Conservation (phyloP, 257 asterid species). For the Leonotis leonurus region DNA sequence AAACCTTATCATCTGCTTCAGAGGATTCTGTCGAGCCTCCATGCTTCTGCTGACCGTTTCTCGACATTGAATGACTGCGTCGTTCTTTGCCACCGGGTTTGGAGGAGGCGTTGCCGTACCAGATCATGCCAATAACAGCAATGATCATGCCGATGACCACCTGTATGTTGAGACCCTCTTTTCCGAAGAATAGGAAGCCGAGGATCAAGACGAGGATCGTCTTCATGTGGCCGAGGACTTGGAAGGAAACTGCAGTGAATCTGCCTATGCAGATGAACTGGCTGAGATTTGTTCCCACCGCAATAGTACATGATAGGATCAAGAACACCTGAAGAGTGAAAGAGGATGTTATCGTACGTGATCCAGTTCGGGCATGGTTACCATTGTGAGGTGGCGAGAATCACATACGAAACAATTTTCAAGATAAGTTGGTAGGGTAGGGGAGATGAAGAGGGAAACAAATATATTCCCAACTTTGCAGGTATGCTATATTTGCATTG, state of each 20-base stretch:
- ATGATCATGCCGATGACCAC: slow-evolving; percentile 84
- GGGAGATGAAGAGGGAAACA: no score
- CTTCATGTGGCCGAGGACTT: slow-evolving; percentile 95
- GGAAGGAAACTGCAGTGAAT: slow-evolving; percentile 92
- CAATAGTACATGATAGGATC: slow-evolving; percentile 75
- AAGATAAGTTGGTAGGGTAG: no score
- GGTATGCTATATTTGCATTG: background rate
- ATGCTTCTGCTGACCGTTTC: slow-evolving; percentile 48
- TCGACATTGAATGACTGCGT: slow-evolving; percentile 46
- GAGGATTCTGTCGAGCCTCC: slow-evolving; percentile 55
- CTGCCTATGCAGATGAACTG: slow-evolving; percentile 97
- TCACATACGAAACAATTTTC: background rate
- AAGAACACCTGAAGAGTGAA: slow-evolving; percentile 50
- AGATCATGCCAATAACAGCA: slow-evolving; percentile 82
- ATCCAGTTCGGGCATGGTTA: background rate
- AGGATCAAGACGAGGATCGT: slow-evolving; percentile 83
- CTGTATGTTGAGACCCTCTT: slow-evolving; percentile 80
- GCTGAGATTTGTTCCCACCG: slow-evolving; percentile 88
- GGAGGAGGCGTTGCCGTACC: slow-evolving; percentile 93
- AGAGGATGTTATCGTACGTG: background rate
- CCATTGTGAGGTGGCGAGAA: background rate
- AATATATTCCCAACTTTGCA: background rate
- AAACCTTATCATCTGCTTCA: slow-evolving; percentile 73
- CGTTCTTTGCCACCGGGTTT: slow-evolving; percentile 95
- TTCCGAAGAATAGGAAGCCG: slow-evolving; percentile 81